These are phyloP conservation scores for Phaseolus lunatus DNA, from an alignment of 306 rosid species.

Conservation along the genomic window DNA sequence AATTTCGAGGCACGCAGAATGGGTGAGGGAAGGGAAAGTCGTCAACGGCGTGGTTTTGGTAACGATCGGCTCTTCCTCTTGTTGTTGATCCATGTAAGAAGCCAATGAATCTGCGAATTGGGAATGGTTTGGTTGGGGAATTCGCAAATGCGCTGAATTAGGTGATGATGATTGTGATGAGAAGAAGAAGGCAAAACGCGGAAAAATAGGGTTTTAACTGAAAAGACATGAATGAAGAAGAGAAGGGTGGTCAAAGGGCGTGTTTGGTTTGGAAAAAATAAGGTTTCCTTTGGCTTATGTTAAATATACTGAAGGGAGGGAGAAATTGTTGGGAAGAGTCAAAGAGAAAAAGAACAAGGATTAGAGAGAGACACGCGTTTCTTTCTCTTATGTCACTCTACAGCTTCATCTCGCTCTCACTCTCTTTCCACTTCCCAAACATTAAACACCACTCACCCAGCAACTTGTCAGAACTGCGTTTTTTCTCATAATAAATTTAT, in stretches of 20 bases:
- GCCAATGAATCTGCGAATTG: neutral
- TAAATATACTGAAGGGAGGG: neutral
- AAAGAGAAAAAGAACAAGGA: too few species aligned
- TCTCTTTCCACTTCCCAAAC: neutral
- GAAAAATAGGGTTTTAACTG: neutral
- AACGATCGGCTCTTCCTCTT: conserved; percentile 44
- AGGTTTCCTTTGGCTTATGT: neutral
- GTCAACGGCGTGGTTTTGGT: conserved; percentile 50
- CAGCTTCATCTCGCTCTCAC: too few species aligned
- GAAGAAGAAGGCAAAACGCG: neutral
- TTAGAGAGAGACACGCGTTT: neutral
- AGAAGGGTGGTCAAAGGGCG: neutral
- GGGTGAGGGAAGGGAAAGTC: conserved; percentile 49
- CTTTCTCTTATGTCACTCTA: too few species aligned
- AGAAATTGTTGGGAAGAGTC: neutral
- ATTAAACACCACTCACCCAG: too few species aligned
- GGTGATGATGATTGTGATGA: neutral
- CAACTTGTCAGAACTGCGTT: too few species aligned
- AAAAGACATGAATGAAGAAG: neutral
- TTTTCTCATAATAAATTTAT: too few species aligned
- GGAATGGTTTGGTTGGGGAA: neutral
- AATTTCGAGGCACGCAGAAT: conserved; percentile 65
- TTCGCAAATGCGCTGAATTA: neutral
- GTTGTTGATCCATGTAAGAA: conserved; percentile 55
- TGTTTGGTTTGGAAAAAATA: neutral